Evolutionary conservation across 2,329 filamentous ascomycete species (phyloP).

Genomic region (Polychaeton citri): DNA sequence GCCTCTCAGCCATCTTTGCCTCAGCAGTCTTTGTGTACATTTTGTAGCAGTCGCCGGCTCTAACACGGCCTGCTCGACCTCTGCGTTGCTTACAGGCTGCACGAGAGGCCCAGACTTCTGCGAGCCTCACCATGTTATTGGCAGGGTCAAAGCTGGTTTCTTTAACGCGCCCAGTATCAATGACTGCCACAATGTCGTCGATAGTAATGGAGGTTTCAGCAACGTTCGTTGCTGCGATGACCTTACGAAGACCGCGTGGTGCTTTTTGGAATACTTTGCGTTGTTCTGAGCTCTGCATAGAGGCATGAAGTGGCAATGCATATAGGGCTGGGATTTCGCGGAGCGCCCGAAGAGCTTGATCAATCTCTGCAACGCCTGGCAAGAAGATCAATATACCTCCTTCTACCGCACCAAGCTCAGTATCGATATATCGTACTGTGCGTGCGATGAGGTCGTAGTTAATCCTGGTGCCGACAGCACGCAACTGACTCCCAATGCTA

Average conservation of each 20-base stretch:
- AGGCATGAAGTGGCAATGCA: constrained; percentile 81
- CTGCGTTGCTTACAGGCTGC: constrained; percentile 90
- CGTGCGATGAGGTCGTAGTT: constrained; percentile 80
- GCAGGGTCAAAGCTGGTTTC: constrained; percentile 87
- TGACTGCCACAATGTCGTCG: constrained; percentile 89
- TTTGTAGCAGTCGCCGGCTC: constrained; percentile 87
- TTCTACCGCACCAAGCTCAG: constrained; percentile 55
- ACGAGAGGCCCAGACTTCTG: constrained; percentile 88
- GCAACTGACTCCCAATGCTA: constrained; percentile 26
- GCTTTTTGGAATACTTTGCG: constrained; percentile 68
- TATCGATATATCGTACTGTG: constrained; percentile 70
- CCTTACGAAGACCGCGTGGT: constrained; percentile 71
- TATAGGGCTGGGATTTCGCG: constrained; percentile 54
- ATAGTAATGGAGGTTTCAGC: constrained; percentile 98
- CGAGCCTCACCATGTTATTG: constrained; percentile 86
- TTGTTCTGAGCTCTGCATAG: constrained; percentile 77
- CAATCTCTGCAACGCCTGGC: constrained; percentile 85
- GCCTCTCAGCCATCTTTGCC: constrained; percentile 68
- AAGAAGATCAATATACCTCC: constrained; percentile 94
- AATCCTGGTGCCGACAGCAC: constrained; percentile 55
- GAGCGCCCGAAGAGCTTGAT: constrained; percentile 59
- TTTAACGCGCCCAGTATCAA: constrained; percentile 90
- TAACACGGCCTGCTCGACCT: constrained; percentile 84
- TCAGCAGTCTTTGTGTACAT: constrained; percentile 82
- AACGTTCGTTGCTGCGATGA: constrained; percentile 91